These are phyloP conservation scores for Neonothopanus nambi DNA, from an alignment of 1,284 basidiomycete species.

Conservation along the genomic window DNA sequence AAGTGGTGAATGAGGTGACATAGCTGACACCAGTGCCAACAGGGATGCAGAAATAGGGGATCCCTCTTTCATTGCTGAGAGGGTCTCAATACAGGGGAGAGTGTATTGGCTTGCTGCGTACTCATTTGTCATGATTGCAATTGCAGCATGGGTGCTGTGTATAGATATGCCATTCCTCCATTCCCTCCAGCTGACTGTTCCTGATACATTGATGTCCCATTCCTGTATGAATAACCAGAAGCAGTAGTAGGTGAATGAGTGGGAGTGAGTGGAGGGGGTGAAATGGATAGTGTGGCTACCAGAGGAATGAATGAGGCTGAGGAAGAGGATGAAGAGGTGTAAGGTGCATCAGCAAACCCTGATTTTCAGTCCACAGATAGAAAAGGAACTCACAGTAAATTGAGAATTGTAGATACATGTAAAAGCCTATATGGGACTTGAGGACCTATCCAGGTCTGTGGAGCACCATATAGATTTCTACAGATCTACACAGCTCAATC, in stretches of 20 bases:
- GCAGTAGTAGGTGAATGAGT: conserved; percentile 24
- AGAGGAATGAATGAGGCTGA: conserved; percentile 28
- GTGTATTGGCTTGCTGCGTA: conserved; percentile 25
- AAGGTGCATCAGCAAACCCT: no score
- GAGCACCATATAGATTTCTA: no score
- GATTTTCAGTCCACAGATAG: no score
- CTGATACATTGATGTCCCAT: conserved; percentile 43
- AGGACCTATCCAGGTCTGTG: no score
- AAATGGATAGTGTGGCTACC: conserved; percentile 17
- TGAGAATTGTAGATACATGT: no score
- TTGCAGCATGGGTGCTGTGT: conserved; percentile 39
- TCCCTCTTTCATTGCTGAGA: conserved; percentile 26
- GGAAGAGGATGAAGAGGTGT: conserved; percentile 24
- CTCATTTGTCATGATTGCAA: conserved; percentile 31
- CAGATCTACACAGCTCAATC: no score
- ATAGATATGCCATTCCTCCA: conserved; percentile 41
- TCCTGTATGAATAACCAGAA: conserved; percentile 36
- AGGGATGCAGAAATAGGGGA: conserved; percentile 24
- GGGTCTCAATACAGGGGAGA: conserved; percentile 26
- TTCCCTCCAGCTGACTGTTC: conserved; percentile 43
- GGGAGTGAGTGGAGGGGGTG: conserved; percentile 16
- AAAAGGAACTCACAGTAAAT: no score
- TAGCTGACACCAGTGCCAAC: neutral
- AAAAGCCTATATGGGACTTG: no score
- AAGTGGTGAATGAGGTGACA: neutral